A percentile compares a stretch with the other conserved stretches of the same genome.
Evolutionary conservation across 208 protist species (phyloP).

Genomic region (Phytomonas sp.): DNA sequence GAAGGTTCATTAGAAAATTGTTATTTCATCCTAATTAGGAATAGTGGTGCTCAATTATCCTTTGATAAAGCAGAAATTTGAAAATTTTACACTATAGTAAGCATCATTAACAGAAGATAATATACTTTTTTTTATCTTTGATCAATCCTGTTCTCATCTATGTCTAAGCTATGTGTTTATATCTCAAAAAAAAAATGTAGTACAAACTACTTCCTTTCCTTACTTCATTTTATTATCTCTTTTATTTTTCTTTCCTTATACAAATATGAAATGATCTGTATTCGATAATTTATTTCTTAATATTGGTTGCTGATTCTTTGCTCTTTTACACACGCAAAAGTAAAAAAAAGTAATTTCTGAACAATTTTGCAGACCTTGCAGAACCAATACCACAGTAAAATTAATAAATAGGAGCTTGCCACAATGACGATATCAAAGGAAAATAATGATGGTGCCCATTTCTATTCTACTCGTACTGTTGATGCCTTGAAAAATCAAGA

Average conservation of each 20-base stretch:
- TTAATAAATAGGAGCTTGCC: not conserved
- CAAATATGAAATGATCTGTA: not conserved
- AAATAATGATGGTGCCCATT: constrained; percentile 29
- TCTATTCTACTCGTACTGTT: constrained; percentile 28
- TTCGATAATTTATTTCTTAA: not conserved
- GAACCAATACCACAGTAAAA: not conserved
- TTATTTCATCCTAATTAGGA: not conserved
- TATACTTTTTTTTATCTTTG: not conserved
- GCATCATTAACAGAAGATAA: not conserved
- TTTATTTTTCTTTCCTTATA: not conserved
- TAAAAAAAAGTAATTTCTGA: not conserved
- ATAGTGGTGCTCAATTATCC: not conserved
- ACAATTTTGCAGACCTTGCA: not conserved
- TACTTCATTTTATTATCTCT: too few species aligned
- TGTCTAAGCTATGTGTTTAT: not conserved
- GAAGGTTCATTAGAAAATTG: not conserved
- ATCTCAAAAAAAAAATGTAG: too few species aligned
- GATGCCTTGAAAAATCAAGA: constrained; percentile 26
- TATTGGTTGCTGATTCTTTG: not conserved
- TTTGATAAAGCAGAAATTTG: not conserved
- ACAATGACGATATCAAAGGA: not conserved
- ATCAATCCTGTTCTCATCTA: not conserved
- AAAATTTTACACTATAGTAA: not conserved
- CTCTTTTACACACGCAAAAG: not conserved
- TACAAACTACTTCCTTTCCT: too few species aligned